Conservation (phyloP, 306 rosid genomes). For the Dalbergia oliveri region DNA sequence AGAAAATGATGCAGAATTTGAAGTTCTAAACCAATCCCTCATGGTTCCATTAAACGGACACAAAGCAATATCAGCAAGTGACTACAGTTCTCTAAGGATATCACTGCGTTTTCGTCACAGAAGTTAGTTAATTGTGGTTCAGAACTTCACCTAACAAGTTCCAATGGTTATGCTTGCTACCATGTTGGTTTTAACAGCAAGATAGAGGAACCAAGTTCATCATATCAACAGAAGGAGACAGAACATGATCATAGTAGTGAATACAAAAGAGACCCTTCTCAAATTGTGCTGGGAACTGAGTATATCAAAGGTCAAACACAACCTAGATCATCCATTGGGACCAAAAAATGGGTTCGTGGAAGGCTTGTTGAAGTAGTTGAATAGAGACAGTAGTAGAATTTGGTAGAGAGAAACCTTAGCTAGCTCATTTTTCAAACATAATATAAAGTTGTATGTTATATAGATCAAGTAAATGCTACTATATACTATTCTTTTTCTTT, state of each 20-base stretch:
- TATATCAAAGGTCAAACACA: constrained; percentile 40
- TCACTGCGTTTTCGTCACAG: constrained; percentile 44
- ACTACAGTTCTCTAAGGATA: constrained; percentile 45
- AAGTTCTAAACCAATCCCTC: constrained; percentile 37
- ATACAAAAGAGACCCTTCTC: constrained; percentile 44
- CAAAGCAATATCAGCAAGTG: constrained; percentile 41
- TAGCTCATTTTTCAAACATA: not conserved
- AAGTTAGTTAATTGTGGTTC: constrained; percentile 50
- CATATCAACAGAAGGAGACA: constrained; percentile 19
- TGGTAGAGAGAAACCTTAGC: constrained; percentile 9
- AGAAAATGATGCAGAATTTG: constrained; percentile 33
- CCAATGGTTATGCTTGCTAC: constrained; percentile 33
- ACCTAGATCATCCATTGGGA: constrained; percentile 40
- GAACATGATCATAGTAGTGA: constrained; percentile 43
- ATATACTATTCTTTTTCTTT: not conserved
- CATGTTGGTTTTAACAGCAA: not conserved
- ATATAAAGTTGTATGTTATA: not conserved
- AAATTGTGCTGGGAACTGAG: constrained; percentile 41
- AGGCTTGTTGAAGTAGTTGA: constrained; percentile 70
- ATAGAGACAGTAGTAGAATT: constrained; percentile 36
- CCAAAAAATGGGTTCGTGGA: constrained; percentile 76
- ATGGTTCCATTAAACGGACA: constrained; percentile 56
- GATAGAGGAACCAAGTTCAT: not conserved
- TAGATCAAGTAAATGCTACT: not conserved
- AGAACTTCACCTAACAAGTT: constrained; percentile 44